Percentiles rank a stretch among this genome's conserved stretches.
Evolutionary conservation across 2,329 filamentous ascomycete genomes (phyloP).

Genomic region (Paradendryphiella salina): DNA sequence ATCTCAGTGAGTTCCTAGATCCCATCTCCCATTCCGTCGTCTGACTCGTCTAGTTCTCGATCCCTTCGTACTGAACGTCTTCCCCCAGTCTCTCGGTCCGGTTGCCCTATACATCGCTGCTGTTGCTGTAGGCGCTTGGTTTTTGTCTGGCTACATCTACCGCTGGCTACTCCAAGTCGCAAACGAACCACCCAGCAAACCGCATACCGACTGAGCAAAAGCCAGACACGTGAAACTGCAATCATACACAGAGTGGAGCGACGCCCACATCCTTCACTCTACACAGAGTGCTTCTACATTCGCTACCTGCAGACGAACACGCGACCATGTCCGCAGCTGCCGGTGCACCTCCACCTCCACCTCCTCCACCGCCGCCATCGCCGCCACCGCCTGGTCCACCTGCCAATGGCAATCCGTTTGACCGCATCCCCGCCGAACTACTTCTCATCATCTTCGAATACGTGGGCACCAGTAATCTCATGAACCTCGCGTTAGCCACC

Average conservation of each 20-base stretch:
- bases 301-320: not conserved
- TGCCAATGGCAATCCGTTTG: slow-evolving; percentile 30
- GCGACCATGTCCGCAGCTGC: slow-evolving; percentile 30
- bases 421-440: slow-evolving; percentile 52
- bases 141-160: slow-evolving; percentile 53
- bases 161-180: slow-evolving; percentile 35
- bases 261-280: not conserved
- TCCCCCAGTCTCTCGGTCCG: slow-evolving; percentile 76
- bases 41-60: slow-evolving; percentile 67
- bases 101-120: slow-evolving; percentile 69
- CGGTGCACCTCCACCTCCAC: slow-evolving; percentile 27
- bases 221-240: not conserved
- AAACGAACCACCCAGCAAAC: slow-evolving; percentile 27
- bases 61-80: slow-evolving; percentile 76
- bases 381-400: slow-evolving; percentile 13
- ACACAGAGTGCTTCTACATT: not conserved
- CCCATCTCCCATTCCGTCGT: not conserved
- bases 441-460: slow-evolving; percentile 51
- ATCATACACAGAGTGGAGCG: not conserved
- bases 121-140: slow-evolving; percentile 60
- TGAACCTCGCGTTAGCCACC: slow-evolving; percentile 53
- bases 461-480: slow-evolving; percentile 47
- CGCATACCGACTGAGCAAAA: slow-evolving; percentile 38
- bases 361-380: slow-evolving; percentile 24
- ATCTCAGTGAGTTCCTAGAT: slow-evolving; percentile 59